Percentiles rank a stretch among this genome's conserved stretches.
Conservation (phyloP, 768 basidiomycete species). For the Paxillus rubicundulus region DNA sequence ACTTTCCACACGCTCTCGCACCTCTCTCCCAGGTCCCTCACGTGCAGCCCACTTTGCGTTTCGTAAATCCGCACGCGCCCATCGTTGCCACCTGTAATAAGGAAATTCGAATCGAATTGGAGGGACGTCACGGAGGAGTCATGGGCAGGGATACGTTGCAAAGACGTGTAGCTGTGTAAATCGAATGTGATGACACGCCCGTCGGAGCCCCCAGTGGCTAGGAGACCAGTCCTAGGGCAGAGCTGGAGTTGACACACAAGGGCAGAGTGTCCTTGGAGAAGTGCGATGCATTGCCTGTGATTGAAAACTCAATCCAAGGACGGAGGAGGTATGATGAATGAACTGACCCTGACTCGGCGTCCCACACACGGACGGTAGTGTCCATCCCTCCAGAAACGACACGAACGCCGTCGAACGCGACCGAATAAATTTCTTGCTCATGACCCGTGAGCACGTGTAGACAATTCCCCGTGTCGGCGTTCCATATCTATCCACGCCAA, state of each 20-base stretch:
- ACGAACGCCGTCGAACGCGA: conserved; percentile 82
- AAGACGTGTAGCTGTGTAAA: conserved; percentile 41
- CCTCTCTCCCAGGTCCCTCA: conserved; percentile 74
- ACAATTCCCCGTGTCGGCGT: conserved; percentile 87
- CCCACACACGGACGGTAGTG: conserved; percentile 92
- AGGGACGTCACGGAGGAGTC: conserved; percentile 84
- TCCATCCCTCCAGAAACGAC: conserved; percentile 89
- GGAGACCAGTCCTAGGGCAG: conserved; percentile 48
- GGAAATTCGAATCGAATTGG: conserved; percentile 80
- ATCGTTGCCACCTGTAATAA: conserved; percentile 84
- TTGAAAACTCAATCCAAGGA: background rate
- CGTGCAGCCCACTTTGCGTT: conserved; percentile 56
- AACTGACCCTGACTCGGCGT: conserved; percentile 76
- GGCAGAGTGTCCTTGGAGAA: conserved; percentile 87
- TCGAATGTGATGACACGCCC: conserved; percentile 79
- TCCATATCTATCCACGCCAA: conserved; percentile 63
- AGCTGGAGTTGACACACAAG: conserved; percentile 91
- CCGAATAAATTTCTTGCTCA: conserved; percentile 84
- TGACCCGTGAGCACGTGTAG: conserved; percentile 80
- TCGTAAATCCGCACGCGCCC: conserved; percentile 78
- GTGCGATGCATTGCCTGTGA: conserved; percentile 71
- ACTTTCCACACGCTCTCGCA: conserved; percentile 90
- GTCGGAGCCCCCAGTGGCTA: conserved; percentile 86
- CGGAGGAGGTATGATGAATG: background rate
- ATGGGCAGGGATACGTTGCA: conserved; percentile 81